Evolutionary conservation across 2,329 filamentous ascomycete genomes (phyloP).

Genomic region (Cladosporium halotolerans): DNA sequence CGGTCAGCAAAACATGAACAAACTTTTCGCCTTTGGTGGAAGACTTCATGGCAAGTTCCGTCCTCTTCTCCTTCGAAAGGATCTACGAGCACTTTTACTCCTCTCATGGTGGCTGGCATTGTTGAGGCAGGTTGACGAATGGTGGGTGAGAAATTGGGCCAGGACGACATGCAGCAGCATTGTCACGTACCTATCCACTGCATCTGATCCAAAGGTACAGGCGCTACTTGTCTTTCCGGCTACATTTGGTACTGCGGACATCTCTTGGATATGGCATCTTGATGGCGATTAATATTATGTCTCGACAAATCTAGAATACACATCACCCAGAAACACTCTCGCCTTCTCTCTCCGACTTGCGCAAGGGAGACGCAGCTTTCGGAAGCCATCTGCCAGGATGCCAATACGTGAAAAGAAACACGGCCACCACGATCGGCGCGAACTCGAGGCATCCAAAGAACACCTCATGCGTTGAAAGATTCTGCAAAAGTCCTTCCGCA

Average conservation of each 20-base stretch:
- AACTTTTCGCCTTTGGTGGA: constrained; percentile 17
- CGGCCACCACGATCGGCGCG: constrained; percentile 46
- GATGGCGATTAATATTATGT: not conserved
- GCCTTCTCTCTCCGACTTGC: constrained; percentile 3
- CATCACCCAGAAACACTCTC: not conserved
- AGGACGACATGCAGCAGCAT: constrained; percentile 15
- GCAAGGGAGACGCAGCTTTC: not conserved
- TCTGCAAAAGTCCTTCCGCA: constrained; percentile 42
- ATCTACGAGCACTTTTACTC: constrained; percentile 16
- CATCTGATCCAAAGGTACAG: constrained; percentile 10
- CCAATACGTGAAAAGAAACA: constrained; percentile 41
- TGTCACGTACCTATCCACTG: constrained; percentile 12
- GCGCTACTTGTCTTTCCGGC: constrained; percentile 17
- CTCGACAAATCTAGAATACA: not conserved
- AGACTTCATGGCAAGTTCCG: constrained; percentile 13
- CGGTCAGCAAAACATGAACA: constrained; percentile 13
- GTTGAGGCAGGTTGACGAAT: constrained; percentile 17
- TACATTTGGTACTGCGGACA: constrained; percentile 9
- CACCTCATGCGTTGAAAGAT: constrained; percentile 45
- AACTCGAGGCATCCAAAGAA: constrained; percentile 52
- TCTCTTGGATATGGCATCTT: constrained; percentile 9
- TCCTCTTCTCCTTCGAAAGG: constrained; percentile 13
- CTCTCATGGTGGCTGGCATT: constrained; percentile 19
- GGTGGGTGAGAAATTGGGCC: constrained; percentile 18
- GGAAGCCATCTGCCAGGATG: constrained; percentile 38